A percentile compares a stretch with the other conserved stretches of the same genome.
Evolutionary conservation across 2,329 filamentous ascomycete species (phyloP).

Genomic region (Emmonsiellopsis sp.): DNA sequence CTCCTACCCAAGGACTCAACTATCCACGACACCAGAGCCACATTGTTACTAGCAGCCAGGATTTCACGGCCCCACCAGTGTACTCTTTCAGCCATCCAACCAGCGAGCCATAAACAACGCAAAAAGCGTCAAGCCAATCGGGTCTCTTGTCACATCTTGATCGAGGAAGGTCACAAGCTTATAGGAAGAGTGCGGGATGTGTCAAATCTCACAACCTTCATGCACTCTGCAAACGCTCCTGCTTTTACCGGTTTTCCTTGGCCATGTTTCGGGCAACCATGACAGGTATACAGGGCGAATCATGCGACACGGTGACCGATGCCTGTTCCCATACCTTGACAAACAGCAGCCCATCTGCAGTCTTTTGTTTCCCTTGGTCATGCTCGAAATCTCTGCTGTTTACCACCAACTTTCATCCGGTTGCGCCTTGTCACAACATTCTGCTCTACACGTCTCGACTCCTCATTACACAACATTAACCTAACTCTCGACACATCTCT

Average conservation of each 20-base stretch:
- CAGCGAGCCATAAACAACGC: conserved; percentile 15
- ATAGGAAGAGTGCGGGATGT: background rate
- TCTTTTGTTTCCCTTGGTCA: background rate
- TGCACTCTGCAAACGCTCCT: background rate
- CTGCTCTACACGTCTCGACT: background rate
- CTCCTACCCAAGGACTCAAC: conserved; percentile 21
- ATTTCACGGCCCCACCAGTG: conserved; percentile 15
- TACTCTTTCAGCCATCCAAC: conserved; percentile 25
- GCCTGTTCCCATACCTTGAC: background rate
- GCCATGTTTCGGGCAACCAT: conserved; percentile 1
- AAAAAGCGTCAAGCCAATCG: background rate
- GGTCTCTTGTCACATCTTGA: background rate
- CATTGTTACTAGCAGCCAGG: background rate
- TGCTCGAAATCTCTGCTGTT: background rate
- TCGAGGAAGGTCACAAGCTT: background rate
- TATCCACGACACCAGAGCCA: conserved; percentile 17
- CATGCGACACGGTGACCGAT: conserved; percentile 4
- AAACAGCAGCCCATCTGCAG: background rate
- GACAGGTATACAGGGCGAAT: background rate
- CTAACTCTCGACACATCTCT: background rate
- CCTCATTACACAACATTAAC: conserved; percentile 1
- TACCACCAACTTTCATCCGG: background rate
- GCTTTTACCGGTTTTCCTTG: background rate
- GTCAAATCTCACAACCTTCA: background rate
- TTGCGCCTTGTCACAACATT: background rate